Evolutionary conservation across 768 basidiomycete genomes (phyloP), one percentile per base, ranked within the genome.

Genomic region (Lactarius sanguifluus): DNA sequence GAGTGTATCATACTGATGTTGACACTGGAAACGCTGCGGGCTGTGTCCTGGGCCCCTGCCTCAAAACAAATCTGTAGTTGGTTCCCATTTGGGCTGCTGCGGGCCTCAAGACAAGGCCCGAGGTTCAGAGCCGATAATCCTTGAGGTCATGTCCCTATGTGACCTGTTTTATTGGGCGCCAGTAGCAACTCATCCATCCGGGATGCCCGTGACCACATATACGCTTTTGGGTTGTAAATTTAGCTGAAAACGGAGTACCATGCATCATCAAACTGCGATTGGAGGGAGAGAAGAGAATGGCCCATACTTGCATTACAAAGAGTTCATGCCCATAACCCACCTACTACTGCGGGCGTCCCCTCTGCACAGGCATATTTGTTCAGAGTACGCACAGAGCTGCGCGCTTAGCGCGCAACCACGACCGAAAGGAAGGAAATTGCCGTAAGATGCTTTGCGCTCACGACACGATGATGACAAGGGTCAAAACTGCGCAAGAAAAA

Each of bases 401-500:
- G 23, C 5, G 50, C 23, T 12, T 5, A 12, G 47, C n/a, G 47
- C 23, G 10, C 45, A 13, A 45, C 18, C 9, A 45, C 5, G 47
- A 5, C 50, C 23, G 25, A 25, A 50, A 50, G 16, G 4, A 13
- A 6, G 50, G 25, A 13, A 52, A 25, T 52, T 25, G 5, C 25
- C 5, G 23, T 34, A 32, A 40, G 23, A 7, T 32, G 18, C 4
- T 58, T 40, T 40, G 36, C 1, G 57, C 36, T 23, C 38, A 18
- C 25, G 30, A 32, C 18, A 12, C 41, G 59, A 30, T 47, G 40
- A 32, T 32, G 25, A 47, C 45, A 18, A n/a, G n/a, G n/a, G 13
- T 10, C 18, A 41, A 12, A 61, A 45, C 58, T 36, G 25, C 20
- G n/a, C 60, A 13, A 61, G 47, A 61, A 61, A 61, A 25, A 3